Percentiles rank a stretch among this genome's conserved stretches.
These are phyloP conservation scores for Cudoniella acicularis DNA, from an alignment of 495 filamentous ascomycete genomes.

Conservation along the genomic window DNA sequence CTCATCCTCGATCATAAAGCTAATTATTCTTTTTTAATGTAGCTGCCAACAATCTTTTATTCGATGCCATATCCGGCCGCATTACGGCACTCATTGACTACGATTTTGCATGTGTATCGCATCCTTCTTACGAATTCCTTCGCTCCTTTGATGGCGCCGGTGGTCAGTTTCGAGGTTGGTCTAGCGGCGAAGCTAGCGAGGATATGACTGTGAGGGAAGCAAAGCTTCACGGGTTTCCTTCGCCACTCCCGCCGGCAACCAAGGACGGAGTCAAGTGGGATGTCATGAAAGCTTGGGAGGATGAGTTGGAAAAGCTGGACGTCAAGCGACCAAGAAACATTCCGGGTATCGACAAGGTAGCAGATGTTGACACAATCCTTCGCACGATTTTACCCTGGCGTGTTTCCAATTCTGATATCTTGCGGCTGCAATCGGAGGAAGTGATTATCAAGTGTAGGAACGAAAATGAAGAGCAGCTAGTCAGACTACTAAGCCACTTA, in stretches of 20 bases:
- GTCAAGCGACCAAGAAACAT: constrained; percentile 32
- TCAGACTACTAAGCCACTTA: constrained; percentile 7
- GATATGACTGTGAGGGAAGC: constrained; percentile 21
- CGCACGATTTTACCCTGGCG: constrained; percentile 25
- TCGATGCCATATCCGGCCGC: constrained; percentile 23
- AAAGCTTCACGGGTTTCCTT: constrained; percentile 29
- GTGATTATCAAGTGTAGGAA: constrained; percentile 18
- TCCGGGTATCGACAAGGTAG: constrained; percentile 29
- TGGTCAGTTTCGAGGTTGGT: constrained; percentile 25
- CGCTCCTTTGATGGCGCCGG: constrained; percentile 27
- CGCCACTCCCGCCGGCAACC: constrained; percentile 20
- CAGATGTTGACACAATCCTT: constrained; percentile 30
- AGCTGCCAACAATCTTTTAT: constrained; percentile 26
- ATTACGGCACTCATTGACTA: constrained; percentile 30
- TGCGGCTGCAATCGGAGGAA: constrained; percentile 28
- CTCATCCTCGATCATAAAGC: not conserved
- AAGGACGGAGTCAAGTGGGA: constrained; percentile 29
- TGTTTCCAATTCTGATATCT: constrained; percentile 25
- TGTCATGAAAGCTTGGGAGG: constrained; percentile 29
- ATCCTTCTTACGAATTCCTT: constrained; percentile 30
- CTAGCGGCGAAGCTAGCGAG: constrained; percentile 20
- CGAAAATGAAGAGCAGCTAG: constrained; percentile 16
- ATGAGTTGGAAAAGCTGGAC: constrained; percentile 25
- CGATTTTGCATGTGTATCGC: constrained; percentile 27
- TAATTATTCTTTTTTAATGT: constrained; percentile 1